Base-by-base conservation (phyloP, 148 eudicot species). In the Simmondsia chinensis region DNA sequence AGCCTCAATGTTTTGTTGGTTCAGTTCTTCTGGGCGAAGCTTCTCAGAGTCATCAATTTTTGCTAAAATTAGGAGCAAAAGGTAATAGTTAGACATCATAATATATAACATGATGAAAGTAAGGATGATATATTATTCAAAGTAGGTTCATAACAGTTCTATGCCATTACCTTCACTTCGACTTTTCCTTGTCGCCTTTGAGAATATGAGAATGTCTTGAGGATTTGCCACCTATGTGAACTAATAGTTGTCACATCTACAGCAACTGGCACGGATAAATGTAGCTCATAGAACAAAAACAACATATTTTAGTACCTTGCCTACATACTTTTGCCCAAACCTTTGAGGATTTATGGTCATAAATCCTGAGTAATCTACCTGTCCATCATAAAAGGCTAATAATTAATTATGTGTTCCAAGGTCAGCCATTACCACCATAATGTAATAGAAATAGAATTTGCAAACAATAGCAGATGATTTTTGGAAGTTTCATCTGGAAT, bases 261-360 rank as follows among this genome's bases (percentile, higher is more conserved):
- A 43, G 24, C 38, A 39, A 32, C 11, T 38, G 30, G 9, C 40
- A 20, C 35, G 29, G 5, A 48, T 19, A 41, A 26, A 33, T 24
- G 28, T 23, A 26, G 19, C 39, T n/a, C 34, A 26, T 14, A 15
- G 28, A 6, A 38, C 15, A 28, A 45, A 6, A 6, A 1, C 10
- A 20, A 28, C 1, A 30, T 39, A 41, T 20, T 7, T 43, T 11
- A 13, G 26, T 70, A 91, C 99, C 99, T 91, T 91, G 12, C 99
- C 99, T 15, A 91, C 99, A 63, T 91, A 91, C 60, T 91, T 91
- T 61, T 91, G 99, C 36, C 95, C 99, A 61, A 91, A 91, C 54
- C 89, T 79, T 68, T 91, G 99, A 34, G 99, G 99, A 79, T 86
- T 91, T 69, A 91, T 86, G 9, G 96, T 91, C 94, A 77, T 91